Conservation (phyloP, 1,284 basidiomycete genomes). For the Ceratobasidium sp. region DNA sequence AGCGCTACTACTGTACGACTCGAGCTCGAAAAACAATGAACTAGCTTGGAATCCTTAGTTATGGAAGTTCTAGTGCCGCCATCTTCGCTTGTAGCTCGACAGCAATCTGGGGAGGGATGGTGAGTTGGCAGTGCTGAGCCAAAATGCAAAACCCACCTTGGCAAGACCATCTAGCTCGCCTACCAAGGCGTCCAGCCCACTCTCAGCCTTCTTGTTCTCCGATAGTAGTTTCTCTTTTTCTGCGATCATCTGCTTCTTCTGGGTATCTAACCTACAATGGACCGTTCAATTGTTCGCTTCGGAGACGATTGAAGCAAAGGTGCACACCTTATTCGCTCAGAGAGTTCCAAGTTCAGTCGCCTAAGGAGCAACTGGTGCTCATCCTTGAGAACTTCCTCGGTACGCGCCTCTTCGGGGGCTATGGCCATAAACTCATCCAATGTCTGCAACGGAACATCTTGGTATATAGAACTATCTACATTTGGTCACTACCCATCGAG, state of each 20-base stretch:
- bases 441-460: slow-evolving; percentile 79
- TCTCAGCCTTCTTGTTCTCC: slow-evolving; percentile 73
- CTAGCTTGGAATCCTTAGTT: neutral
- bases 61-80: slow-evolving; percentile 48
- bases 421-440: slow-evolving; percentile 73
- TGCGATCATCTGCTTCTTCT: slow-evolving; percentile 71
- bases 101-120: slow-evolving; percentile 35
- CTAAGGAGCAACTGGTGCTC: slow-evolving; percentile 85
- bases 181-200: slow-evolving; percentile 80
- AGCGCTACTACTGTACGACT: neutral
- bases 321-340: slow-evolving; percentile 80
- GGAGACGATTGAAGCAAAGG: slow-evolving; percentile 33
- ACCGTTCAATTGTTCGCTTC: no score
- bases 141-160: slow-evolving; percentile 60
- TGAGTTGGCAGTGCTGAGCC: neutral
- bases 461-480: slow-evolving; percentile 76
- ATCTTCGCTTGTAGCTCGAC: slow-evolving; percentile 48
- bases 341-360: slow-evolving; percentile 82
- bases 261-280: slow-evolving; percentile 70
- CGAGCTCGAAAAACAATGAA: neutral
- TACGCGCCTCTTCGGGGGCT: slow-evolving; percentile 75
- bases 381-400: slow-evolving; percentile 70
- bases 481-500: slow-evolving; percentile 17
- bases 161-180: slow-evolving; percentile 77
- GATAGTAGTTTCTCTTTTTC: slow-evolving; percentile 81